phyloP scores from a whole-genome alignment of 495 filamentous ascomycete genomes.

The Penicillium egyptiacum region DNA sequence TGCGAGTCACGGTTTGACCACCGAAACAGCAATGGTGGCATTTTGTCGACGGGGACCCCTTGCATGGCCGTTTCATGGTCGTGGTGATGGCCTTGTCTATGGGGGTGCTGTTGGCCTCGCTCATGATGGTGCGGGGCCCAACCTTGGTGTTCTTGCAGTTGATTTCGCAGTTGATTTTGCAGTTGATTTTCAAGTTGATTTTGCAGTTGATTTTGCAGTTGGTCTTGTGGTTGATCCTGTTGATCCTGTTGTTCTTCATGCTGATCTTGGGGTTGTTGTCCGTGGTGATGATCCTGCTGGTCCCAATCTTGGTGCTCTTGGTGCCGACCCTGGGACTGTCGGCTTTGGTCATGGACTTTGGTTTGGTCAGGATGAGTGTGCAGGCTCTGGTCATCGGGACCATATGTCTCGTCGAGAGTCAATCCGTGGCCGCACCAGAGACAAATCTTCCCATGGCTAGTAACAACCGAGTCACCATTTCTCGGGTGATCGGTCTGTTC shows the following conservation, averaged over 20 bases:
- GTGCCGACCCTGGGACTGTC: not conserved
- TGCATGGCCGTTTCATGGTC: not conserved
- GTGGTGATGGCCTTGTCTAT: not conserved
- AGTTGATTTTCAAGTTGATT: too few species aligned
- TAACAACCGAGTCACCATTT: constrained; percentile 2
- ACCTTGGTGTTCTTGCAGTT: not conserved
- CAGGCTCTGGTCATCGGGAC: not conserved
- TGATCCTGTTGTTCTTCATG: not conserved
- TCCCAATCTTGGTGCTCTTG: not conserved
- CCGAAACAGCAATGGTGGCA: constrained; percentile 35
- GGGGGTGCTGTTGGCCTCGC: not conserved
- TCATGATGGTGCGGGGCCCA: not conserved
- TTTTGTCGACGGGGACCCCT: not conserved
- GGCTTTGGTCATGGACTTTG: not conserved
- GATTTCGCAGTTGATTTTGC: too few species aligned
- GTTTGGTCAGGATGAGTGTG: not conserved
- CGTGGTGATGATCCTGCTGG: not conserved
- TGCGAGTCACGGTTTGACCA: constrained; percentile 39
- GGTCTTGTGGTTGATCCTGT: not conserved
- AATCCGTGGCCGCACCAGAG: constrained; percentile 22
- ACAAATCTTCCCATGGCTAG: constrained; percentile 22
- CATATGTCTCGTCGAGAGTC: not conserved
- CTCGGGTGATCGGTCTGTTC: not conserved
- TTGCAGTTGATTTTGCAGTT: not conserved
- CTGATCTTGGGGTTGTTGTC: not conserved